A percentile compares a stretch with the other conserved stretches of the same genome.
Conservation (phyloP, 2,329 filamentous ascomycete species). For the Aphanocladium album region DNA sequence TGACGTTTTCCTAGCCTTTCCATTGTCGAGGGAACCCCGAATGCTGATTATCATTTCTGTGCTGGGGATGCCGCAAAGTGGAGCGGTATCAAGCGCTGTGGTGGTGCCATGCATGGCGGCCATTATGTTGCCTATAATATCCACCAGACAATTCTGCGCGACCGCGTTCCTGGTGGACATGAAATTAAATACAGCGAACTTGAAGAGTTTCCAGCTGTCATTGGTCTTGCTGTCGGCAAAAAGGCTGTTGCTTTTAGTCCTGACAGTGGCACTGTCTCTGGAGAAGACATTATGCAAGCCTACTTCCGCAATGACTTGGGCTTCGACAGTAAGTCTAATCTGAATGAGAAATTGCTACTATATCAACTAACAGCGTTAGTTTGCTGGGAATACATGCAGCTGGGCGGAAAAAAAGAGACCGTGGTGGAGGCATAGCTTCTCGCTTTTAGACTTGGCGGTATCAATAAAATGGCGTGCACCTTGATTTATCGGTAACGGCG, state of each 20-base stretch:
- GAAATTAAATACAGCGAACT: constrained; percentile 45
- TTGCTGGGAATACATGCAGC: constrained; percentile 50
- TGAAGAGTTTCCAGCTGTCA: constrained; percentile 56
- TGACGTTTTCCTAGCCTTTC: constrained; percentile 45
- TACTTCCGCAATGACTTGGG: constrained; percentile 68
- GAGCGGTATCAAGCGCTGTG: constrained; percentile 76
- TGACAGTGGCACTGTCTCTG: constrained; percentile 50
- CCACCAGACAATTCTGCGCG: constrained; percentile 53
- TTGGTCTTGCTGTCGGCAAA: constrained; percentile 66
- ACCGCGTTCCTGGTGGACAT: constrained; percentile 27
- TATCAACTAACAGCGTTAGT: constrained; percentile 30
- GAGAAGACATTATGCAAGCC: constrained; percentile 56
- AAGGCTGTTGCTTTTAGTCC: constrained; percentile 61
- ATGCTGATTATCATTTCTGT: constrained; percentile 59
- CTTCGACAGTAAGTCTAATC: constrained; percentile 50
- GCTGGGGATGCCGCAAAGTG: constrained; percentile 65
- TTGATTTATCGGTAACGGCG: background rate
- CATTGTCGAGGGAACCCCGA: constrained; percentile 50
- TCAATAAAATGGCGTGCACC: background rate
- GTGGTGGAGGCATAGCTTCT: background rate
- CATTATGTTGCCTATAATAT: constrained; percentile 62
- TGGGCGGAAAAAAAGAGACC: constrained; percentile 32
- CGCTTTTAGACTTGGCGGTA: background rate
- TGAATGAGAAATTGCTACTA: background rate
- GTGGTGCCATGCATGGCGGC: constrained; percentile 70